Evolutionary conservation across 352 stramenopile genomes (phyloP).

Genomic region (Globisporangium parvum): DNA sequence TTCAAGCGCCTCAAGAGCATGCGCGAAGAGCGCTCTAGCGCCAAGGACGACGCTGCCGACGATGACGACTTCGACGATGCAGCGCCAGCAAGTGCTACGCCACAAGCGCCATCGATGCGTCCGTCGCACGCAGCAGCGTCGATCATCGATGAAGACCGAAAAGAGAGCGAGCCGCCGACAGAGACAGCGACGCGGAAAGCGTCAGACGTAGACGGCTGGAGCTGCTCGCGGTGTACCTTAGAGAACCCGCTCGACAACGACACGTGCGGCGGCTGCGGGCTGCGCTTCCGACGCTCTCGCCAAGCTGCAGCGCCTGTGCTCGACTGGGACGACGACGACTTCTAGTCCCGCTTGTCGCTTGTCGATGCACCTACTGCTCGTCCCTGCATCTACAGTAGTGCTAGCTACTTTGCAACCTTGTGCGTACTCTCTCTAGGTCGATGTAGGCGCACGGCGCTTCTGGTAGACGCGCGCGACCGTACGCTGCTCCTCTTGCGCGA

Average conservation of each 20-base stretch:
- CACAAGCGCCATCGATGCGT: not conserved
- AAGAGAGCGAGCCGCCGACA: conserved; percentile 30
- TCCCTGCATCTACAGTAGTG: not conserved
- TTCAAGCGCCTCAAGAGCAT: conserved; percentile 23
- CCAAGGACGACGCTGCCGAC: not conserved
- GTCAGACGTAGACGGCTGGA: conserved; percentile 33
- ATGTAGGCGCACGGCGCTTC: conserved; percentile 2
- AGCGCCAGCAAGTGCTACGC: not conserved
- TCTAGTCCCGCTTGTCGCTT: conserved; percentile 13
- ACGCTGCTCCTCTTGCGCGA: conserved; percentile 16
- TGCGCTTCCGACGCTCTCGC: conserved; percentile 59
- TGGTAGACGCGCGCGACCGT: conserved; percentile 12
- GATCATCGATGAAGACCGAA: conserved; percentile 36
- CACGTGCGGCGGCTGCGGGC: conserved; percentile 58
- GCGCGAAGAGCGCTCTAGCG: conserved; percentile 4
- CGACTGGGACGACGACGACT: conserved; percentile 43
- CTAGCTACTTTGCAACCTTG: too few relatives aligned
- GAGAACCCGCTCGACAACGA: conserved; percentile 52
- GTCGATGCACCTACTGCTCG: not conserved
- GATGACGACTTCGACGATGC: conserved; percentile 17
- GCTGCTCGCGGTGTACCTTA: conserved; percentile 73
- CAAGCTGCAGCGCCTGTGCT: conserved; percentile 26
- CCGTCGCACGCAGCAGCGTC: not conserved
- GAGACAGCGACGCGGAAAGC: conserved; percentile 10
- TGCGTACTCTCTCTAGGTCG: not conserved